phyloP scores from a whole-genome alignment of 1,284 basidiomycete genomes.

The Exobasidium rhododendri region DNA sequence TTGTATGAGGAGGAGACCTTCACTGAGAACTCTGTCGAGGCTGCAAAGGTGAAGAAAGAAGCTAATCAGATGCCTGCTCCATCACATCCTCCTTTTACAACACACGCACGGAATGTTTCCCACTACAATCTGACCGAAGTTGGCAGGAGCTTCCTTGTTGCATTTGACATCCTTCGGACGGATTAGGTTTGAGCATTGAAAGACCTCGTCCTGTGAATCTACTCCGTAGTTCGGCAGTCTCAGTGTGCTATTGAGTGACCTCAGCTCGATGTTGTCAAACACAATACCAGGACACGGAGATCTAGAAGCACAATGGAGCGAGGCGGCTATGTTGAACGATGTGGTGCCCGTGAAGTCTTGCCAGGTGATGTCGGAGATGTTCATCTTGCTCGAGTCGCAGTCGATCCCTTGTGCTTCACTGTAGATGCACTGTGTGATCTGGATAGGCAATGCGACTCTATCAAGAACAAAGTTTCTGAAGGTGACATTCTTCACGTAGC shows the following conservation, averaged over 20 bases:
- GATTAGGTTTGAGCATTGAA: too few relatives aligned
- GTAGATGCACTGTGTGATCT: constrained; percentile 3
- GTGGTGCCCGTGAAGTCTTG: neutral
- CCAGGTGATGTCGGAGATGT: neutral
- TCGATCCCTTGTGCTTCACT: neutral
- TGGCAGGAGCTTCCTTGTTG: too few relatives aligned
- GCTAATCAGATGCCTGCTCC: too few relatives aligned
- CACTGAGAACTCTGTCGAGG: too few relatives aligned
- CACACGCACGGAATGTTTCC: too few relatives aligned
- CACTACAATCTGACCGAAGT: too few relatives aligned
- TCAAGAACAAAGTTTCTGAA: neutral
- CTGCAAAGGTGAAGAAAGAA: too few relatives aligned
- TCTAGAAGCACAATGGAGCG: neutral
- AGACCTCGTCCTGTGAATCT: too few relatives aligned
- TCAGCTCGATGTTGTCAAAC: neutral
- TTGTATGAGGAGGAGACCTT: too few relatives aligned
- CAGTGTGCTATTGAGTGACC: neutral
- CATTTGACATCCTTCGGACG: too few relatives aligned
- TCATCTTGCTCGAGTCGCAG: neutral
- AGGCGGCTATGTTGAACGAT: neutral
- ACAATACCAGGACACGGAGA: neutral
- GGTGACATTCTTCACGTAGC: constrained; percentile 4
- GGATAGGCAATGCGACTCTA: constrained; percentile 2
- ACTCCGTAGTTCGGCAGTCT: neutral
- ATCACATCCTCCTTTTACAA: too few relatives aligned